phyloP scores from a whole-genome alignment of 352 stramenopile genomes.

The Globisporangium parvum region DNA sequence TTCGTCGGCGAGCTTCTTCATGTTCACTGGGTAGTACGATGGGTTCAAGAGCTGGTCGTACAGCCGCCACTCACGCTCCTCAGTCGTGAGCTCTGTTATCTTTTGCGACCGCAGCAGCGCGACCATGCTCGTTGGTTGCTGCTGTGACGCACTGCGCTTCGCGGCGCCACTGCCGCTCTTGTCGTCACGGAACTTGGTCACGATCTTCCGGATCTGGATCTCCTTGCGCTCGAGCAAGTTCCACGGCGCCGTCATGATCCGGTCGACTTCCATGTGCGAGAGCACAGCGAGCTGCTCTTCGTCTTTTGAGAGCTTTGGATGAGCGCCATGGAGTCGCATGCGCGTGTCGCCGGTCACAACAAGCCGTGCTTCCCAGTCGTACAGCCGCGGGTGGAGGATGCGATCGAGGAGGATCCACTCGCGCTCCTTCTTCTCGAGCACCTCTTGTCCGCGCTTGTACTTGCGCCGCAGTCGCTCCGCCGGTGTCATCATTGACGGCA shows the following conservation, averaged over 20 bases:
- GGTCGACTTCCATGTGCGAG: conserved; percentile 57
- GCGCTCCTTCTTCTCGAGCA: conserved; percentile 65
- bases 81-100: conserved; percentile 36
- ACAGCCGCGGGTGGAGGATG: conserved; percentile 52
- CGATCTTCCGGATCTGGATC: conserved; percentile 66
- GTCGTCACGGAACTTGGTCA: conserved; percentile 64
- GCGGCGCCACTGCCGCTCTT: conserved; percentile 6
- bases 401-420: conserved; percentile 75
- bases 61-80: conserved; percentile 66
- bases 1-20: conserved; percentile 33
- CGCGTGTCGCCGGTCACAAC: conserved; percentile 13
- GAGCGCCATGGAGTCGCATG: conserved; percentile 39
- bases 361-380: conserved; percentile 59
- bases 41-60: conserved; percentile 73
- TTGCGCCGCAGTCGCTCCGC: conserved; percentile 66
- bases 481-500: conserved; percentile 75
- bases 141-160: conserved; percentile 7
- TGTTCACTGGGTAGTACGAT: conserved; percentile 51
- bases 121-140: conserved; percentile 25
- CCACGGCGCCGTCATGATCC: conserved; percentile 66
- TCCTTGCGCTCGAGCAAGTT: conserved; percentile 71
- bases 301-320: conserved; percentile 49
- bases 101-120: conserved; percentile 47
- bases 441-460: conserved; percentile 66
- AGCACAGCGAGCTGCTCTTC: conserved; percentile 56